Evolutionary conservation across 1,284 basidiomycete species (phyloP).

Genomic region (Apiotrichum siamense): DNA sequence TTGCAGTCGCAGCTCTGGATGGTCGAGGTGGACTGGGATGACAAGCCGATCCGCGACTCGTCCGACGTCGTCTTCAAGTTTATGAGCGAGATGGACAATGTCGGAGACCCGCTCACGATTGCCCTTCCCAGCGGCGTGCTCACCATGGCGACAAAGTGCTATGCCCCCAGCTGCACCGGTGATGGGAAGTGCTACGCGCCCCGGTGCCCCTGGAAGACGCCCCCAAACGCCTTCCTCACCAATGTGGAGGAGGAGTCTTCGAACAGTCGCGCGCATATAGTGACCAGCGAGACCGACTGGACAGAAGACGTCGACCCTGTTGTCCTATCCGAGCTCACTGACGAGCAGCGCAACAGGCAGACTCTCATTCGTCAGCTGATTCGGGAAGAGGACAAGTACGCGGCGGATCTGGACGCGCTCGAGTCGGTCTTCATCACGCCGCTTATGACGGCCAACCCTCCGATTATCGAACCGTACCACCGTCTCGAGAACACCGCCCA

Average conservation of each 20-base stretch:
- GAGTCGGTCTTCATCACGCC: conserved; percentile 75
- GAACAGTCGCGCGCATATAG: not conserved
- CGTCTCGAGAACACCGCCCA: conserved; percentile 75
- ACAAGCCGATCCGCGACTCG: conserved; percentile 73
- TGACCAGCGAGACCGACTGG: conserved; percentile 54
- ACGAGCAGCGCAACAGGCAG: conserved; percentile 77
- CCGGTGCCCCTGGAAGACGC: conserved; percentile 62
- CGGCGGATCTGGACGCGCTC: conserved; percentile 79
- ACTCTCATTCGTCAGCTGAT: conserved; percentile 87
- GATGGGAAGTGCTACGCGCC: conserved; percentile 54
- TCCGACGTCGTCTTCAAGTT: conserved; percentile 96
- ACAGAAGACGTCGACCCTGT: conserved; percentile 61
- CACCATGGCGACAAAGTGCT: conserved; percentile 64
- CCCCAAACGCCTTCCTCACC: conserved; percentile 30
- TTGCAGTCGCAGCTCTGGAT: conserved; percentile 90
- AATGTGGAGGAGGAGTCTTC: conserved; percentile 4
- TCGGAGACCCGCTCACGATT: conserved; percentile 50
- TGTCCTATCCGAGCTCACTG: conserved; percentile 62
- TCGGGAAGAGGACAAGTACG: conserved; percentile 81
- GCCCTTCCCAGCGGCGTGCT: conserved; percentile 59
- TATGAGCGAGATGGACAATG: conserved; percentile 72
- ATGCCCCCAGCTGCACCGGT: conserved; percentile 50
- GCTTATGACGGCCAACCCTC: conserved; percentile 62
- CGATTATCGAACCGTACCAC: conserved; percentile 58
- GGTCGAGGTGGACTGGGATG: conserved; percentile 95